phyloP scores from a whole-genome alignment of 2,329 filamentous ascomycete genomes.

The Metarhizium album region DNA sequence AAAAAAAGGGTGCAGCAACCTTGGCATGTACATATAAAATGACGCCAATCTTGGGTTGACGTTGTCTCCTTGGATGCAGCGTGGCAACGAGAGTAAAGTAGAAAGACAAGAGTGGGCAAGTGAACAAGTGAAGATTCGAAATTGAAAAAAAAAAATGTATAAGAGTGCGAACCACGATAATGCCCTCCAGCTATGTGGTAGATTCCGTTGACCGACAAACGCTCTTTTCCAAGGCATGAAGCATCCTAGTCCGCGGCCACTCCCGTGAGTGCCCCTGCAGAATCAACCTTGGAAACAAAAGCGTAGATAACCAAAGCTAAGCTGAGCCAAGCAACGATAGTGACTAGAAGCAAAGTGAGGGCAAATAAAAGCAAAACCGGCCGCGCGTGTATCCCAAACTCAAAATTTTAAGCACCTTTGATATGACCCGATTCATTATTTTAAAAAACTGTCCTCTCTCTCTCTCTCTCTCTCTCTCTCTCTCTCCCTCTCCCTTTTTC shows the following conservation, averaged over 20 bases:
- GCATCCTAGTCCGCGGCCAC: neutral
- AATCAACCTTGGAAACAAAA: neutral
- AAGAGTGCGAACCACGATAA: neutral
- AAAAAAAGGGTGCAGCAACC: neutral
- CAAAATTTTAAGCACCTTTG: constrained; percentile 4
- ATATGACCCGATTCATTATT: constrained; percentile 4
- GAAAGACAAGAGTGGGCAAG: too few species aligned
- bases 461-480: too few species aligned
- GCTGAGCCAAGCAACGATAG: neutral
- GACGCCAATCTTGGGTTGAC: neutral
- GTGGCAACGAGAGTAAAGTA: neutral
- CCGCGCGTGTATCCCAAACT: constrained; percentile 1
- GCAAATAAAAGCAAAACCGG: constrained; percentile 2
- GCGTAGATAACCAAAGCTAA: neutral
- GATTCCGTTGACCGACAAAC: neutral
- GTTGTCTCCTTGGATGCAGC: neutral
- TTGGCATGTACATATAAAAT: neutral
- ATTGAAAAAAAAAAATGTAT: neutral
- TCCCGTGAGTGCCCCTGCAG: neutral
- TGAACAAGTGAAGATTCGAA: too few species aligned
- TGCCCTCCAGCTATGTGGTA: neutral
- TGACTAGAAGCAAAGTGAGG: neutral
- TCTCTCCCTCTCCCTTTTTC: neutral
- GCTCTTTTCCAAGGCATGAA: neutral
- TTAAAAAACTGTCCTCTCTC: too few species aligned